Base-by-base conservation (phyloP, 352 stramenopile genomes). In the Phytophthora gonapodyides region DNA sequence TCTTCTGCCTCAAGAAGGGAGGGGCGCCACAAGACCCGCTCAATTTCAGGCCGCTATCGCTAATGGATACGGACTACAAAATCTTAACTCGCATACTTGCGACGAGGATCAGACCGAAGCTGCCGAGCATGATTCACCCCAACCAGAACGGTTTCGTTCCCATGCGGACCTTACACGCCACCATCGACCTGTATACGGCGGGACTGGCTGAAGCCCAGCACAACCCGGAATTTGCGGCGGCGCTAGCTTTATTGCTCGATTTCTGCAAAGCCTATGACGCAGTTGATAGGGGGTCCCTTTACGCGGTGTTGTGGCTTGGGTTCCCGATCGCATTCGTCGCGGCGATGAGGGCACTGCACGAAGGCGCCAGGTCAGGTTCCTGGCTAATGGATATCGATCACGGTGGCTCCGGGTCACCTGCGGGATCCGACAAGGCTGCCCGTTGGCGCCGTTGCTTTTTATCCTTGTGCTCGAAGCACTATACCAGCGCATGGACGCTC, bases 31-130 rank as follows among this genome's bases (percentile, higher is more conserved):
- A 2, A 1, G 9, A 59, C 9, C 49, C 58, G 4, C 43, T 67
- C 0, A 60, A 61, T n/a, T 60, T 46, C n/a, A 2, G 58, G 2
- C 58, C 50, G 2, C 10, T 64, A 2, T 38, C 57, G 0, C 30
- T 56, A 2, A 49, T 66, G 4, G 51, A 62, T n/a, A 53, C 60
- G 1, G 52, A 61, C 37, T 57, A 61, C 24, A 66, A 66, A 1
- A 43, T 60, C 1, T 8, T 48, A 0, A 17, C 19, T 3, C 21
- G 21, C 61, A 43, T 59, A 1, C 12, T 47, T 1, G 24, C 17
- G 0, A 4, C 12, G 2, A 1, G 27, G 8, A 46, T 67, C 11
- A 34, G 49, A 16, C n/a, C n/a, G n/a, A n/a, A n/a, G n/a, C n/a
- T n/a, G n/a, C n/a, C n/a, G n/a, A n/a, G n/a, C n/a, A n/a, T n/a